phyloP scores from a whole-genome alignment of 169 alveolate genomes.

The Plasmodium malariae region DNA sequence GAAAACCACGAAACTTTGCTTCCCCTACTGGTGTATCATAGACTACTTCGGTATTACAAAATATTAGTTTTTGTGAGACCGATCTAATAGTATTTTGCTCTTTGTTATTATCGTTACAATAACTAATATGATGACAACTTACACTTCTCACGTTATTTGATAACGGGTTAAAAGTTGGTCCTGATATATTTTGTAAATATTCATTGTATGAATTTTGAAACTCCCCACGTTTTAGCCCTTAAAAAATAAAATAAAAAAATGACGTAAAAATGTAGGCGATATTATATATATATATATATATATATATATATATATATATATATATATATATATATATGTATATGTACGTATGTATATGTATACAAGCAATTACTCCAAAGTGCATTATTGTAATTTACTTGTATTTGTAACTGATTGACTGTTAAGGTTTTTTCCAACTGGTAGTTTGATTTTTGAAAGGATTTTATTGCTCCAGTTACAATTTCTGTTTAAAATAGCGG shows the following conservation, averaged over 20 bases:
- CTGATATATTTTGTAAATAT: neutral
- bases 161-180: neutral
- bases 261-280: too few relatives aligned
- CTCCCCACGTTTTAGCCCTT: neutral
- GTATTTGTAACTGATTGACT: neutral
- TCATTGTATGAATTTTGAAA: neutral
- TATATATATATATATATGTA: neutral
- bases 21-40: conserved; percentile 3
- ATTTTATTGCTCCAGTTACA: neutral
- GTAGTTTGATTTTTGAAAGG: conserved; percentile 14
- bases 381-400: neutral
- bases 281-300: too few relatives aligned
- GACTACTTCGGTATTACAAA: neutral
- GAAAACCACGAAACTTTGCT: neutral
- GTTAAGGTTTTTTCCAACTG: neutral
- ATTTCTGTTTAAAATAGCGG: neutral
- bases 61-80: neutral
- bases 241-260: neutral
- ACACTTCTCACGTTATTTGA: neutral
- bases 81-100: neutral
- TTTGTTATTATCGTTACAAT: neutral
- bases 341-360: neutral
- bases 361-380: neutral
- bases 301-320: too few relatives aligned
- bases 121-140: neutral